A percentile compares a stretch with the other conserved stretches of the same genome.
phyloP scores from a whole-genome alignment of 2,329 filamentous ascomycete species.

The Cladosporium velox region DNA sequence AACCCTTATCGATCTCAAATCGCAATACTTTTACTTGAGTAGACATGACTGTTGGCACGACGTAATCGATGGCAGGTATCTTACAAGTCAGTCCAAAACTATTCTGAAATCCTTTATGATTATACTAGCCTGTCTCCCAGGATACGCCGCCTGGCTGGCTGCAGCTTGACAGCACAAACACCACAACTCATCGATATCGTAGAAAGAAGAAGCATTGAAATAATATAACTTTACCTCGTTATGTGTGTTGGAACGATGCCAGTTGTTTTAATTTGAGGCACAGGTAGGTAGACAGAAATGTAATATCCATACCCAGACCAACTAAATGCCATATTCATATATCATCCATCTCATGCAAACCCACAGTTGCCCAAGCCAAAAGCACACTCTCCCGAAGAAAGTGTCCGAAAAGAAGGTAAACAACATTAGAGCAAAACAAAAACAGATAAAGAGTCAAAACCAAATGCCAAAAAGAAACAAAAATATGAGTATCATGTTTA shows the following conservation, averaged over 20 bases:
- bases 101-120: background rate
- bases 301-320: background rate
- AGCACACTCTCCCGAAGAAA: background rate
- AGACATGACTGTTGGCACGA: background rate
- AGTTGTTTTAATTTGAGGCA: too few relatives aligned
- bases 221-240: background rate
- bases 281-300: too few relatives aligned
- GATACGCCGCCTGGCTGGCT: too few relatives aligned
- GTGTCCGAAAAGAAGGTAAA: background rate
- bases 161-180: background rate
- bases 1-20: background rate
- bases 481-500: conserved; percentile 14
- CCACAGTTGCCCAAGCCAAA: background rate
- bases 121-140: too few relatives aligned
- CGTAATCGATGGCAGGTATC: background rate
- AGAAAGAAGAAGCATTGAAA: background rate
- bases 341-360: background rate
- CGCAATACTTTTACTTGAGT: background rate
- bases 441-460: too few relatives aligned
- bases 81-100: background rate
- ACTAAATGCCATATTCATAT: background rate
- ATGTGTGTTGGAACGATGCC: background rate
- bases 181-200: background rate
- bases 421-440: background rate
- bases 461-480: background rate